Conservation (phyloP, 257 asterid species). For the Solanum chiquidenum region DNA sequence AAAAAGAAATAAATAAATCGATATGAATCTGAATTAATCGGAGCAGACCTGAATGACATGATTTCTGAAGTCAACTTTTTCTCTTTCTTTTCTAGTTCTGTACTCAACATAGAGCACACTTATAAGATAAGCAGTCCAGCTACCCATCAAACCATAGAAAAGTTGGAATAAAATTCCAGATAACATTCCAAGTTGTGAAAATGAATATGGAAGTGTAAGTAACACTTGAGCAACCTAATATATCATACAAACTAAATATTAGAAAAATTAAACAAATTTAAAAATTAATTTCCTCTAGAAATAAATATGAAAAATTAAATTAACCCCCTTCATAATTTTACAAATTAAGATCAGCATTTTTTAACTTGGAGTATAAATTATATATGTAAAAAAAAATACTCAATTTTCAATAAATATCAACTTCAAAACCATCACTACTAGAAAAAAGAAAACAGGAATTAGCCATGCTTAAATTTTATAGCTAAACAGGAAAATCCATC, state of each 20-base stretch:
- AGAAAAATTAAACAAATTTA: neutral
- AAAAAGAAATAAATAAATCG: neutral
- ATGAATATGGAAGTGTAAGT: slow-evolving; percentile 77
- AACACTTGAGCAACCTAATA: slow-evolving; percentile 82
- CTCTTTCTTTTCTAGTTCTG: slow-evolving; percentile 82
- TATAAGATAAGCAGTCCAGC: slow-evolving; percentile 87
- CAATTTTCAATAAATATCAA: neutral
- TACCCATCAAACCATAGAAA: slow-evolving; percentile 75
- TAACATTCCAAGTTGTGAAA: slow-evolving; percentile 78
- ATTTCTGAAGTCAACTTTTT: slow-evolving; percentile 74
- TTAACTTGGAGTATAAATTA: neutral
- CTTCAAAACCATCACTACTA: neutral
- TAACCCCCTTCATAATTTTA: neutral
- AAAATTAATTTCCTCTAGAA: neutral
- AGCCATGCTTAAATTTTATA: neutral
- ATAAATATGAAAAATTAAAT: neutral
- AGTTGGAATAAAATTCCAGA: slow-evolving; percentile 72
- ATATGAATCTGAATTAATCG: neutral
- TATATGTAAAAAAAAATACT: neutral
- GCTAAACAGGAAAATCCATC: neutral
- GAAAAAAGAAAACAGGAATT: neutral
- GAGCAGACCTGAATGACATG: slow-evolving; percentile 69
- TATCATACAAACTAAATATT: neutral
- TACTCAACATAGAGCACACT: slow-evolving; percentile 79
- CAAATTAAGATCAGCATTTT: neutral